These are phyloP conservation scores for Bonia amplexicaulis DNA, from an alignment of 176 grass and related monocot species.

Conservation along the genomic window DNA sequence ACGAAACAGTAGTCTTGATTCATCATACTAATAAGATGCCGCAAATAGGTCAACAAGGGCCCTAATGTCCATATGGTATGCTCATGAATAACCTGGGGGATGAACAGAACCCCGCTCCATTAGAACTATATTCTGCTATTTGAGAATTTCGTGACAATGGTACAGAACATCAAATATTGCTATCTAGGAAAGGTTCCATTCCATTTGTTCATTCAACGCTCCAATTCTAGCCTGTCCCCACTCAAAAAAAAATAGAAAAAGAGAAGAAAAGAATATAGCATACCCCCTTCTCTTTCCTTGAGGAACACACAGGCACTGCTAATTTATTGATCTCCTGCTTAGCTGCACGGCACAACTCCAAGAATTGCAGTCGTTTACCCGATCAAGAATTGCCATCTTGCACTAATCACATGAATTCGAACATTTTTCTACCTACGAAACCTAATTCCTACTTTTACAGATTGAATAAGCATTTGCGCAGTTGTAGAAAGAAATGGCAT, in stretches of 20 bases:
- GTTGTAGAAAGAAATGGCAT: no score
- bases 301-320: not conserved
- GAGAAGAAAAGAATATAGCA: not conserved
- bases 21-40: slow-evolving; percentile 38
- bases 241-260: not conserved
- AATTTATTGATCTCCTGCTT: not conserved
- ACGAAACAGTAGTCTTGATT: not conserved
- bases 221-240: not conserved
- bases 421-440: not conserved
- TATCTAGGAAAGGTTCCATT: not conserved
- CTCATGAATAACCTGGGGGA: not conserved
- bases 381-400: slow-evolving; percentile 27
- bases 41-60: not conserved
- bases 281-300: not conserved
- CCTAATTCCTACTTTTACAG: not conserved
- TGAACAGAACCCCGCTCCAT: not conserved
- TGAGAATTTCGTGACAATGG: not conserved
- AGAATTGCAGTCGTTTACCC: slow-evolving; percentile 16
- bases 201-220: slow-evolving; percentile 16
- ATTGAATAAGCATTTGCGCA: not conserved
- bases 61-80: not conserved
- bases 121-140: not conserved
- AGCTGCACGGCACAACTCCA: not conserved
- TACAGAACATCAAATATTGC: not conserved
- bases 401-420: not conserved